These are phyloP conservation scores for Ogataea ramenticola DNA, from an alignment of 805 yeast species.

Conservation along the genomic window DNA sequence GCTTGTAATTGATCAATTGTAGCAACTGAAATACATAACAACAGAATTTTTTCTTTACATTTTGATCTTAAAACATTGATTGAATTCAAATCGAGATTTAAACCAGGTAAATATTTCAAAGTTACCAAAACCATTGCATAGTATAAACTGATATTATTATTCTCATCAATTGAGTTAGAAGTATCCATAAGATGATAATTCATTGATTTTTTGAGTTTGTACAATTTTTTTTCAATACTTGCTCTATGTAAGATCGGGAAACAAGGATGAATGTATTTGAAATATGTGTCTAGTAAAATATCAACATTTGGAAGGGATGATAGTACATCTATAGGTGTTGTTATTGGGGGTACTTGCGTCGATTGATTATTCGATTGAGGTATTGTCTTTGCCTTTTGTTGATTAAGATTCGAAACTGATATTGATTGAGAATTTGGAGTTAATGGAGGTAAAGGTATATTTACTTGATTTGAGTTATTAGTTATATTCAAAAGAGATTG, in stretches of 20 bases:
- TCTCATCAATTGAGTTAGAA: background rate
- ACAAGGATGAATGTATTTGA: slow-evolving; percentile 5
- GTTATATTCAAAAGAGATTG: background rate
- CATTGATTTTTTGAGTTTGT: background rate
- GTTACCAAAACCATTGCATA: slow-evolving; percentile 14
- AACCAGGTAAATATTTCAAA: slow-evolving; percentile 7
- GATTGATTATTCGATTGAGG: too few relatives aligned
- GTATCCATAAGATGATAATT: background rate
- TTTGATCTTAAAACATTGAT: slow-evolving; percentile 2
- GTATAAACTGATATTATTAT: background rate
- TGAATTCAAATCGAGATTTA: background rate
- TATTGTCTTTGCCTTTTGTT: too few relatives aligned
- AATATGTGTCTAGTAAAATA: slow-evolving; percentile 2
- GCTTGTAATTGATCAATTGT: slow-evolving; percentile 17
- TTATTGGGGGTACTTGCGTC: background rate
- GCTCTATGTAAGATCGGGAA: slow-evolving; percentile 6
- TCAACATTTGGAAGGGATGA: background rate
- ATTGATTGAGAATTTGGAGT: background rate
- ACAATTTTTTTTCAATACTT: background rate
- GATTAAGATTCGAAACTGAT: background rate
- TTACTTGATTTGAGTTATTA: background rate
- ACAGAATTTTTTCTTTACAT: slow-evolving; percentile 14
- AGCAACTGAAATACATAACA: slow-evolving; percentile 14
- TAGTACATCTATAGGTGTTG: background rate
- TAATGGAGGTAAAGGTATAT: background rate